A percentile compares a stretch with the other conserved stretches of the same genome.
Evolutionary conservation across 805 yeast species (phyloP).

Genomic region (Zygoascus bituminiphila): DNA sequence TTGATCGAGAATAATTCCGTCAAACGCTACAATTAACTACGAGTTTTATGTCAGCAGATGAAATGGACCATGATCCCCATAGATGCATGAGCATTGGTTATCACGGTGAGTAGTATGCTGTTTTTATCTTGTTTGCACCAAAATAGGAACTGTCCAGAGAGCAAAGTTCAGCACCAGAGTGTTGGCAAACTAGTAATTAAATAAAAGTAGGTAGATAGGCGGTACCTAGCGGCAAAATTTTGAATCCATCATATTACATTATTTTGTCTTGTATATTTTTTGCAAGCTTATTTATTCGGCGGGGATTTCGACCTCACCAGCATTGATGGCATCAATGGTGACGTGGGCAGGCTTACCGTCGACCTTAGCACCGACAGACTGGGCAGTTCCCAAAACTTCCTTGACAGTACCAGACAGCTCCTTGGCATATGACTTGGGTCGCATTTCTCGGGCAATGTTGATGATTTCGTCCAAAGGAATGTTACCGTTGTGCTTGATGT

Average conservation of each 20-base stretch:
- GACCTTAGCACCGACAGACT: conserved; percentile 99
- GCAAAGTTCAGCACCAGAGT: conserved; percentile 72
- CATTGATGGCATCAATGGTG: conserved; percentile 95
- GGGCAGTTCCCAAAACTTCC: conserved; percentile 99
- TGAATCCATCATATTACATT: conserved; percentile 9
- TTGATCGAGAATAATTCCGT: no score
- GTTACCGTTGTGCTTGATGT: conserved; percentile 99
- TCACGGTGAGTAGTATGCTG: conserved; percentile 68
- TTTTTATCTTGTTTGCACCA: conserved; percentile 76
- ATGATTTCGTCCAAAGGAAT: conserved; percentile 91
- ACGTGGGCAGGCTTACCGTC: conserved; percentile 99
- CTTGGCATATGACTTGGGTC: conserved; percentile 96
- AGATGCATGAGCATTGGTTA: conserved; percentile 19
- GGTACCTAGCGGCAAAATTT: not conserved
- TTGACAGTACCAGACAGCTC: conserved; percentile 92
- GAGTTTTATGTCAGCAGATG: conserved; percentile 41
- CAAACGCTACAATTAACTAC: no score
- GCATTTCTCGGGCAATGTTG: conserved; percentile 97
- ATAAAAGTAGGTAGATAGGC: not conserved
- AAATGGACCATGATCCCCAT: conserved; percentile 64
- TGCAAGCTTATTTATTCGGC: conserved; percentile 14
- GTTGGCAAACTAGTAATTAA: conserved; percentile 62
- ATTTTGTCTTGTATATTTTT: conserved; percentile 1
- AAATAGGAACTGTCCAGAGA: conserved; percentile 77
- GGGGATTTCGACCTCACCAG: conserved; percentile 81